A percentile compares a stretch with the other conserved stretches of the same genome.
These are phyloP conservation scores for Sindora glabra DNA, from an alignment of 306 rosid genomes.

Conservation along the genomic window DNA sequence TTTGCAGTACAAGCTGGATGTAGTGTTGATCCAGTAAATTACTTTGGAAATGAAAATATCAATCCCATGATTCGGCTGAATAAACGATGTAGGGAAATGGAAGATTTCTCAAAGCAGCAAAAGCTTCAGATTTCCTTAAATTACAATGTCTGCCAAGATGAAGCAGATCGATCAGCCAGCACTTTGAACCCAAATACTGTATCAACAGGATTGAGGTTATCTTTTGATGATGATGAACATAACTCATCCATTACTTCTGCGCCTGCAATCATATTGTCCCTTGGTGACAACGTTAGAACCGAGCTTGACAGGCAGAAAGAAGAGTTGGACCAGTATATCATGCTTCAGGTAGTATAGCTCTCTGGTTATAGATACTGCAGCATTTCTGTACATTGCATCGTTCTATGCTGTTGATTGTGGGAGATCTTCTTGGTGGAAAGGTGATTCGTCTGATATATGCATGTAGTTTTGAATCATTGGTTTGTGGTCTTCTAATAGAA, in stretches of 20 bases:
- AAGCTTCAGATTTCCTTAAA: conserved; percentile 79
- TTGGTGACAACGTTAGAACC: conserved; percentile 60
- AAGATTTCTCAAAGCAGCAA: conserved; percentile 68
- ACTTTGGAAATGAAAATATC: conserved; percentile 62
- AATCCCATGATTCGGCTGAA: conserved; percentile 55
- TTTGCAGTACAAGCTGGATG: conserved; percentile 72
- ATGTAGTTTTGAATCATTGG: too few relatives aligned
- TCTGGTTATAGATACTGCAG: background rate
- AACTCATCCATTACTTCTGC: conserved; percentile 89
- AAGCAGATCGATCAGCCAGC: conserved; percentile 55
- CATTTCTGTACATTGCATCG: background rate
- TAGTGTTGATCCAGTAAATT: conserved; percentile 68
- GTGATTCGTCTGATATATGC: background rate
- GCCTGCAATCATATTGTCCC: conserved; percentile 52
- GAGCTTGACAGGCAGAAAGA: conserved; percentile 83
- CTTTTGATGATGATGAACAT: conserved; percentile 85
- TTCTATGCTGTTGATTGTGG: background rate
- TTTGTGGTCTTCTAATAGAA: too few relatives aligned
- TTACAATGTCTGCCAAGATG: conserved; percentile 61
- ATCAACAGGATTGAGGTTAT: conserved; percentile 83
- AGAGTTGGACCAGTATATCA: conserved; percentile 69
- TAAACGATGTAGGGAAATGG: conserved; percentile 53
- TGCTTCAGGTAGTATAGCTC: conserved; percentile 54
- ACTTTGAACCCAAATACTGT: conserved; percentile 74
- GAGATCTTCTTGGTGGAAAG: background rate